A percentile compares a stretch with the other conserved stretches of the same genome.
These are phyloP conservation scores for Clarkia xantiana DNA, from an alignment of 345 rosid species.

Conservation along the genomic window DNA sequence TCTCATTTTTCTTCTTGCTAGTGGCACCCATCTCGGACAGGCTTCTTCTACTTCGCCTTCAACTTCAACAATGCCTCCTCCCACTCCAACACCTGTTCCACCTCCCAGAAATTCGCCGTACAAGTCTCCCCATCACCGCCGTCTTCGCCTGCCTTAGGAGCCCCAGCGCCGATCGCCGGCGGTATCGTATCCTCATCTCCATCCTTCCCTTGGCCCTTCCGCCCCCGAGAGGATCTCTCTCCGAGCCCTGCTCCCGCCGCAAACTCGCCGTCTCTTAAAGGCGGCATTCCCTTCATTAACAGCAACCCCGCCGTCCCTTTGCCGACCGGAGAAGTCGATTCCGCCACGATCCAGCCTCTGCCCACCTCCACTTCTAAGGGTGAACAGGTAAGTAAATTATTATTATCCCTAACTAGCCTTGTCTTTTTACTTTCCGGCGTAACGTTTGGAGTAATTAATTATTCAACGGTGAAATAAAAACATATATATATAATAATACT, in stretches of 20 bases:
- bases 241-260: slow-evolving; percentile 47
- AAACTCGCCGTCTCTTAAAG: slow-evolving; percentile 25
- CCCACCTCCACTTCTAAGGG: slow-evolving; percentile 25
- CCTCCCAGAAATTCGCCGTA: slow-evolving; percentile 44
- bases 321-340: slow-evolving; percentile 94
- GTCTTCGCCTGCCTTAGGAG: slow-evolving; percentile 15
- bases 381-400: too few species aligned
- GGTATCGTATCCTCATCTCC: slow-evolving; percentile 62
- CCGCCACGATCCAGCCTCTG: slow-evolving; percentile 68
- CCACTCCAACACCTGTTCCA: slow-evolving; percentile 31
- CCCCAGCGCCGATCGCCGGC: slow-evolving; percentile 48
- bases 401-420: too few species aligned
- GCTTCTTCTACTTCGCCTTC: slow-evolving; percentile 74
- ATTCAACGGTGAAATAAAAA: too few species aligned
- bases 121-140: slow-evolving; percentile 32
- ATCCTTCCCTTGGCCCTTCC: slow-evolving; percentile 70
- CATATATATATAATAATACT: too few species aligned
- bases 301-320: slow-evolving; percentile 95
- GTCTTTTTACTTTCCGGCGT: too few species aligned
- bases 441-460: too few species aligned
- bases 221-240: slow-evolving; percentile 43
- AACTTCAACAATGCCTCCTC: slow-evolving; percentile 57
- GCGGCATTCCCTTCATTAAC: slow-evolving; percentile 67
- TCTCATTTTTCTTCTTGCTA: slow-evolving; percentile 4
- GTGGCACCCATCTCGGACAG: slow-evolving; percentile 92